Base-by-base conservation (phyloP, 1,284 basidiomycete species). In the Fistulinella cinereoalba region DNA sequence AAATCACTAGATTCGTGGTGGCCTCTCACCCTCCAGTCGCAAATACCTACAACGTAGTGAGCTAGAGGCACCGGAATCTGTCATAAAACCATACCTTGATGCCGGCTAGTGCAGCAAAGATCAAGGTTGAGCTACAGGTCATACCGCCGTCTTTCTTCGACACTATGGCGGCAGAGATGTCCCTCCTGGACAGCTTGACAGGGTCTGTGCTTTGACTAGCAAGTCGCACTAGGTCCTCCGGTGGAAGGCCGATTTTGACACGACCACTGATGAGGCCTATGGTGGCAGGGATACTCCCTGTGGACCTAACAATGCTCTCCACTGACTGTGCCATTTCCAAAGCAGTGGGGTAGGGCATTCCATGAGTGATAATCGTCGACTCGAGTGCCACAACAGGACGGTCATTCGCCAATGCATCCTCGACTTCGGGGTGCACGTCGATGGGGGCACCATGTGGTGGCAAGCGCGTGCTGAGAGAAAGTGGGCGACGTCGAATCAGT, bases 281-380 rank as follows among this genome's bases (percentile, higher is more conserved):
- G 0, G 95, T 97, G 0, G 96, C 95, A 2, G 97, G 97, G 13
- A 88, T 75, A 9, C 85, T 85, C 4, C 88, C 88, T 28, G 80
- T 79, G 7, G 77, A 75, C 52, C 90, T 76, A n/a, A 98, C 83
- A 44, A 92, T 87, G 10, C 66, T 64, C 65, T 97, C 92, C 16
- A 95, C 74, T 7, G 85, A 84, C 21, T 71, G 71, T 0, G 91
- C 86, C 13, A 89, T 85, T 27, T 84, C 72, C 15, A 88, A 68
- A 60, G 94, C 97, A 37, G 76, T 74, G 0, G 94, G 93, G 55
- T 82, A 80, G 0, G 88, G 87, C 72, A 94, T 82, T 24, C 92
- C 96, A 73, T 97, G 92, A 0, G 95, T 95, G 50, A 97, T 84
- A 51, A 99, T 84, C 2, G 95, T 88, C 1, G 91, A 92, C 61